Percentiles rank a stretch among this genome's conserved stretches.
Conservation (phyloP, 192 early-diverging fungal genomes). For the Pecoramyces ruminantium region DNA sequence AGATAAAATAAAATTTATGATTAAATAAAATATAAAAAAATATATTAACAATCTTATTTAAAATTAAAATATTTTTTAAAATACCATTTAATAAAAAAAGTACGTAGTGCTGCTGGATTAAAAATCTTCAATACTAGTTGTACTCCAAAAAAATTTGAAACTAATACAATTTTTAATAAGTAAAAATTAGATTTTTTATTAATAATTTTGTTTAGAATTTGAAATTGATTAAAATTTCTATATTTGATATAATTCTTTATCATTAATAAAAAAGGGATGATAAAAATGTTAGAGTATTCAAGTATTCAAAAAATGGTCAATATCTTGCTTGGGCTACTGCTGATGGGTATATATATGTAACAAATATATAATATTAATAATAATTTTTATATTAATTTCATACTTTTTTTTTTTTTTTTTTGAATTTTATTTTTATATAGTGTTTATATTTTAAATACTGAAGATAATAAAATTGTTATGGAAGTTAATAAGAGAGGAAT, state of each 20-base stretch:
- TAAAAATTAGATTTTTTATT: too few relatives aligned
- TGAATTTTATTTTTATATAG: conserved; percentile 22
- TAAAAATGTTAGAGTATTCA: conserved; percentile 23
- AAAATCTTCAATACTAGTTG: background rate
- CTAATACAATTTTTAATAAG: background rate
- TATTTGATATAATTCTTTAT: too few relatives aligned
- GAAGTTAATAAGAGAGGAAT: conserved; percentile 46
- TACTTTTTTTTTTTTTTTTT: background rate
- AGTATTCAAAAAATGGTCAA: conserved; percentile 3
- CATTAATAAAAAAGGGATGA: background rate
- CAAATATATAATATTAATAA: background rate
- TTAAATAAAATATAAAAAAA: too few relatives aligned
- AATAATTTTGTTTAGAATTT: too few relatives aligned
- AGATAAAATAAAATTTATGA: too few relatives aligned
- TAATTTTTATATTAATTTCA: background rate
- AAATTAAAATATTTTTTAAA: too few relatives aligned
- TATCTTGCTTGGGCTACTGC: conserved; percentile 1
- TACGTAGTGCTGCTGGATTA: background rate
- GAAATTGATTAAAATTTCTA: too few relatives aligned
- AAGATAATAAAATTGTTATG: conserved; percentile 35
- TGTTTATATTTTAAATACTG: conserved; percentile 58
- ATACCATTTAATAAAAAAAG: background rate
- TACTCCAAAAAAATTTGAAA: background rate
- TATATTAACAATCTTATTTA: too few relatives aligned
- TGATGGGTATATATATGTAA: conserved; percentile 27